phyloP scores from a whole-genome alignment of 805 yeast genomes.

The Candida lessepsii region DNA sequence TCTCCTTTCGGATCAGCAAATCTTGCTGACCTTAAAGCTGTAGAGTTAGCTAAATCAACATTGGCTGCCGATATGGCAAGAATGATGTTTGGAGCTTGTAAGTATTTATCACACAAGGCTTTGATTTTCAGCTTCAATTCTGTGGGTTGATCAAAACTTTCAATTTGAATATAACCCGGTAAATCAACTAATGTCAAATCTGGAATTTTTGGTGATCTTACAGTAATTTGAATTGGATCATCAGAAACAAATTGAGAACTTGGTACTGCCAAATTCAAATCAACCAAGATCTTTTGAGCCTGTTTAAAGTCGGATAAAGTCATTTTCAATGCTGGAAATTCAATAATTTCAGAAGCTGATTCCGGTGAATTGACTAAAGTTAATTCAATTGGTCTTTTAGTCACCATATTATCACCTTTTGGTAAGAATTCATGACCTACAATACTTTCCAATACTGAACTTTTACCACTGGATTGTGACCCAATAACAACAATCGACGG shows the following conservation, averaged over 20 bases:
- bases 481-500: slow-evolving; percentile 98
- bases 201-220: slow-evolving; percentile 83
- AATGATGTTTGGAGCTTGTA: slow-evolving; percentile 89
- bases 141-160: slow-evolving; percentile 93
- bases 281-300: slow-evolving; percentile 83
- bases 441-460: slow-evolving; percentile 91
- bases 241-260: slow-evolving; percentile 79
- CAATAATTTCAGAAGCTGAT: slow-evolving; percentile 81
- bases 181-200: slow-evolving; percentile 92
- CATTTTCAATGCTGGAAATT: slow-evolving; percentile 86
- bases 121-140: slow-evolving; percentile 78
- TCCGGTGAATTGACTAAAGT: slow-evolving; percentile 86
- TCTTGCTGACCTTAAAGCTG: slow-evolving; percentile 89
- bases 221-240: slow-evolving; percentile 91
- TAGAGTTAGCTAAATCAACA: slow-evolving; percentile 94
- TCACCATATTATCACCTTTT: slow-evolving; percentile 97
- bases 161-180: slow-evolving; percentile 97
- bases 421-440: slow-evolving; percentile 99
- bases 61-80: slow-evolving; percentile 97
- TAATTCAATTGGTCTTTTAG: slow-evolving; percentile 94
- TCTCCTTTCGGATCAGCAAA: slow-evolving; percentile 90
- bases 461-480: slow-evolving; percentile 95
- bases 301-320: slow-evolving; percentile 84
- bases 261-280: slow-evolving; percentile 91
- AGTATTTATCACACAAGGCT: slow-evolving; percentile 76